These are phyloP conservation scores for Alternaria brassicae DNA, from an alignment of 2,329 filamentous ascomycete genomes.

Conservation along the genomic window DNA sequence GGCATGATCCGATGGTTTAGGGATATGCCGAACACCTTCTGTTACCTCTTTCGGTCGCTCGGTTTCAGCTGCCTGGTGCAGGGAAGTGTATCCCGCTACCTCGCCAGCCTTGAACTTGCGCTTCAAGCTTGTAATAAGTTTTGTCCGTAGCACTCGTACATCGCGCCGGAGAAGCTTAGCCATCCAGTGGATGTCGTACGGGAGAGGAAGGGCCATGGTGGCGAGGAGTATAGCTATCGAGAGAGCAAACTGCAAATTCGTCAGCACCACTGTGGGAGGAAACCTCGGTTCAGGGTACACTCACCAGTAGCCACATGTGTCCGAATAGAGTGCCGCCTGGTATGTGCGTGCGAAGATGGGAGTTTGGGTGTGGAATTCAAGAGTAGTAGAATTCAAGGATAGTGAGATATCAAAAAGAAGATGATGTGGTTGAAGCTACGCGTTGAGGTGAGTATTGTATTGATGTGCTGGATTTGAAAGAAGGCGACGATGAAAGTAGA, in stretches of 20 bases:
- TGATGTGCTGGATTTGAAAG: background rate
- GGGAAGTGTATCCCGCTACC: background rate
- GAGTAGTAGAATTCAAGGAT: too few species aligned
- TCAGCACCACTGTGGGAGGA: background rate
- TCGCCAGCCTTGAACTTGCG: background rate
- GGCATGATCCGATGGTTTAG: background rate
- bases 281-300: background rate
- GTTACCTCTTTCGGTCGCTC: background rate
- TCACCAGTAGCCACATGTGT: background rate
- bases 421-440: background rate
- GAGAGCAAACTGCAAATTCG: background rate
- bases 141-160: conserved; percentile 17
- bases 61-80: background rate
- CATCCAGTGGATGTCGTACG: conserved; percentile 18
- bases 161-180: conserved; percentile 30
- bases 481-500: background rate
- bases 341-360: background rate
- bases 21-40: background rate
- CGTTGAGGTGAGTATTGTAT: background rate
- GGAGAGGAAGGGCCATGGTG: conserved; percentile 4
- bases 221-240: background rate
- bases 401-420: too few species aligned
- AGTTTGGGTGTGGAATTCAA: background rate
- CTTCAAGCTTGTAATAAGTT: conserved; percentile 8
- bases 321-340: background rate